Evolutionary conservation across 768 basidiomycete species (phyloP).

Genomic region (Mycena albidolilacea): DNA sequence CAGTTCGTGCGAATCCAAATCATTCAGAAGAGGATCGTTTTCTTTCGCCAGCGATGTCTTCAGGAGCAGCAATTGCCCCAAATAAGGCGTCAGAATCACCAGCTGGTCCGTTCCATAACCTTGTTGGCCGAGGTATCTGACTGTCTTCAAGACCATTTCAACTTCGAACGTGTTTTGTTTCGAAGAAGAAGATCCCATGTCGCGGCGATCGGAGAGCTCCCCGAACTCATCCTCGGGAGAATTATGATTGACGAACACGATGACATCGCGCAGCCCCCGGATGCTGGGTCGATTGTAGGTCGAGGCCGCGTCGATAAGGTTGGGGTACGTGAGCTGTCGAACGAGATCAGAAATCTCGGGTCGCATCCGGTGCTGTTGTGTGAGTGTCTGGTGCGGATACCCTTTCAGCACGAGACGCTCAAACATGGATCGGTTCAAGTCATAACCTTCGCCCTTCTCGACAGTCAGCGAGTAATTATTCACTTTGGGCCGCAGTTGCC

Average conservation of each 20-base stretch:
- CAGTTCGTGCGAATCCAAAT: constrained; percentile 73
- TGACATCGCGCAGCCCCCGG: constrained; percentile 68
- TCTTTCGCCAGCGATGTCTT: constrained; percentile 59
- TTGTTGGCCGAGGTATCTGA: constrained; percentile 76
- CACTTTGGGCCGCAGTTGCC: constrained; percentile 82
- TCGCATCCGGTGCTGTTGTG: constrained; percentile 79
- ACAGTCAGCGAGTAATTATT: constrained; percentile 76
- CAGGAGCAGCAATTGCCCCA: constrained; percentile 73
- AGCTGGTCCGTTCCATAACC: constrained; percentile 74
- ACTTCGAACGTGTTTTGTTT: constrained; percentile 76
- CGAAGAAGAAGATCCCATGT: constrained; percentile 64
- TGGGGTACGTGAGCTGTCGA: constrained; percentile 75
- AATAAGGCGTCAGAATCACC: constrained; percentile 78
- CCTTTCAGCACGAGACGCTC: constrained; percentile 76
- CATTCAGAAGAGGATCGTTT: constrained; percentile 73
- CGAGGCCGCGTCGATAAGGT: constrained; percentile 68
- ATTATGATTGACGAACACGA: constrained; percentile 73
- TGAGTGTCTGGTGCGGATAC: constrained; percentile 73
- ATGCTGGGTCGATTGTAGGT: constrained; percentile 62
- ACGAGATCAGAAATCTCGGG: constrained; percentile 79
- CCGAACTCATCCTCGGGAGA: constrained; percentile 65
- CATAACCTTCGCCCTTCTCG: constrained; percentile 77
- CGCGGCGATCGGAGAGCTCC: constrained; percentile 54
- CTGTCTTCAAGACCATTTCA: constrained; percentile 75
- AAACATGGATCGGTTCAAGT: constrained; percentile 78